Conservation (phyloP, 2,329 filamentous ascomycete species). For the Eurotiales sp. region DNA sequence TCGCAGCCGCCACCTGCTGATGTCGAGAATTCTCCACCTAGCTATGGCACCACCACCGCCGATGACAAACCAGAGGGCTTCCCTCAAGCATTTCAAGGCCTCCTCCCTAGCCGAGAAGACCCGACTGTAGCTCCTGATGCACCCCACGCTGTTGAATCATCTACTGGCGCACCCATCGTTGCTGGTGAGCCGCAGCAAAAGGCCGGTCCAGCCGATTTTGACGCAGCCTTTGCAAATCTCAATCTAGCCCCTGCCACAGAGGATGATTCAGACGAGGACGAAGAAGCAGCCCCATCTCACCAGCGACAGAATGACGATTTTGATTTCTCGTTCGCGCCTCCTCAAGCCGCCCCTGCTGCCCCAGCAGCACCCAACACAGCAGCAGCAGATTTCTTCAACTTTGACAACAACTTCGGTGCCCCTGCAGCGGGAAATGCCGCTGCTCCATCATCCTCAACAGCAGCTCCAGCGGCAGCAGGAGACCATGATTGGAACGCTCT, state of each 20-base stretch:
- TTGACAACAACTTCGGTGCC: constrained; percentile 28
- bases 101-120: constrained; percentile 37
- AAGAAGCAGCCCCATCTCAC: constrained; percentile 23
- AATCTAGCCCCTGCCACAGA: constrained; percentile 44
- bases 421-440: constrained; percentile 36
- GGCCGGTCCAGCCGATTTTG: constrained; percentile 40
- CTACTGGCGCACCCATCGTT: constrained; percentile 34
- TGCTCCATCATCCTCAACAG: no score
- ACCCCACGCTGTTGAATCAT: constrained; percentile 36
- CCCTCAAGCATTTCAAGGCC: constrained; percentile 36
- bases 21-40: constrained; percentile 55
- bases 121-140: constrained; percentile 37
- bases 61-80: constrained; percentile 26
- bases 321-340: constrained; percentile 45
- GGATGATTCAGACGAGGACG: constrained; percentile 52
- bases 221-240: constrained; percentile 44
- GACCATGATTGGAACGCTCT: constrained; percentile 90
- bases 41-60: constrained; percentile 29
- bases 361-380: constrained; percentile 15
- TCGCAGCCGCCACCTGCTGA: constrained; percentile 48
- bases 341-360: constrained; percentile 22
- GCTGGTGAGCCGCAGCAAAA: constrained; percentile 33
- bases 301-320: constrained; percentile 37
- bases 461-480: no score
- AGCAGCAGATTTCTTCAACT: constrained; percentile 38